Evolutionary conservation across 768 basidiomycete genomes (phyloP), one percentile per base, ranked within the genome.

Genomic region (Psilocybe azurescens): DNA sequence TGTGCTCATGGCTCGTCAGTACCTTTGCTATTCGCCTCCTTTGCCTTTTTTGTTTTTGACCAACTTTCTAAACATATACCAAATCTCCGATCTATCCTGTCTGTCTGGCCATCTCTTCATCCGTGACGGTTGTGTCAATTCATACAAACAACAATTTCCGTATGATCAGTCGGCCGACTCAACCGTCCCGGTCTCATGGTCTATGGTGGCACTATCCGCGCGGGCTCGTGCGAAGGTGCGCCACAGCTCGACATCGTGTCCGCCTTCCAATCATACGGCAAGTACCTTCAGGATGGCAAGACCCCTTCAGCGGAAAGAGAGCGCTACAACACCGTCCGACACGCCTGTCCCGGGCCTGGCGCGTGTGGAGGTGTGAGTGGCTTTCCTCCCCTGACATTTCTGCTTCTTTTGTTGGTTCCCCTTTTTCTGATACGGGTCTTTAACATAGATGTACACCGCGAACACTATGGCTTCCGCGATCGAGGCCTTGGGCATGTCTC

Each of bases 381-480:
- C n/a, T 24, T 29, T 46, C 53, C 36, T 30, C 56, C 33, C 28
- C 24, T 48, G 28, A 36, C 20, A 29, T 18, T 51, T 51, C 30
- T 51, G 28, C 30, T 51, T 29, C 30, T 30, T 51, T 29, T 51
- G 13, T 50, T 28, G 10, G n/a, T 28, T 18, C 14, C 48, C 5
- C 36, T 20, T 13, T 33, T 41, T 20, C 32, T 52, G 4, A 33
- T 52, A n/a, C 14, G 11, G 14, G 11, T 30, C 11, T 52, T 32
- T 44, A 36, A 16, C 13, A 20, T 72, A 95, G 94, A 96, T 97
- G 95, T 97, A 97, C 75, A 97, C 95, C 5, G 94, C 94, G 36
- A 99, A 99, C 76, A 99, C 97, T 2, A 98, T 99, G 94, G 94
- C 97, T 4, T 95, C 93, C 65, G 94, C 95, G 13, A 85, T 93